Conservation (phyloP, 2,329 filamentous ascomycete species). For the Fusarium newnesense region DNA sequence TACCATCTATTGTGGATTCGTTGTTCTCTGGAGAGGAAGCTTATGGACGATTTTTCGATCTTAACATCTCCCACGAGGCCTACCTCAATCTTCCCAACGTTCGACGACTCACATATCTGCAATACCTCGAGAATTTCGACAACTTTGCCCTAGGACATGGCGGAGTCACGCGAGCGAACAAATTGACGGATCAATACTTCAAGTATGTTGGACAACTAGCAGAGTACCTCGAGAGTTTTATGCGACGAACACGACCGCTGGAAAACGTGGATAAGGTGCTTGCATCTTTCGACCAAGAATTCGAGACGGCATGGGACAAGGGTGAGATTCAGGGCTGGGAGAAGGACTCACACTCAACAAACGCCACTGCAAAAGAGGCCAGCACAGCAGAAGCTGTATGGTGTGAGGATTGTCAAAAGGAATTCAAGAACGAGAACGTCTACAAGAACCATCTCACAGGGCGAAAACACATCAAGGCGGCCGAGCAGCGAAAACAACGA, state of each 20-base stretch:
- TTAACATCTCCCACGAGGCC: constrained; percentile 84
- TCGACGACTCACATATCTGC: constrained; percentile 87
- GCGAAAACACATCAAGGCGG: constrained; percentile 92
- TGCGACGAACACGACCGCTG: constrained; percentile 84
- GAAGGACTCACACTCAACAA: constrained; percentile 59
- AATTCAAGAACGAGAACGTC: constrained; percentile 95
- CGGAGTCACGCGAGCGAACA: constrained; percentile 81
- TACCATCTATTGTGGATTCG: constrained; percentile 79
- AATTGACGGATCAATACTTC: constrained; percentile 93
- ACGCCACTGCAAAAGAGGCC: constrained; percentile 40
- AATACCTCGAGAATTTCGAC: constrained; percentile 94
- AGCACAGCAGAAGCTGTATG: constrained; percentile 74
- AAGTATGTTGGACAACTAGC: constrained; percentile 84
- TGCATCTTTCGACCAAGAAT: constrained; percentile 80
- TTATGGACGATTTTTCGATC: constrained; percentile 91
- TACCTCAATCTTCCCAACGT: constrained; percentile 90
- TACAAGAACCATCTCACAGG: constrained; percentile 90
- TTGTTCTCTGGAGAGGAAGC: constrained; percentile 97
- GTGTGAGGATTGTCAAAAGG: constrained; percentile 92
- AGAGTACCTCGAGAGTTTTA: constrained; percentile 87
- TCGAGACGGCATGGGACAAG: constrained; percentile 83
- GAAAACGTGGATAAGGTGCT: constrained; percentile 87
- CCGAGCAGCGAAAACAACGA: constrained; percentile 69
- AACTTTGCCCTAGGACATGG: constrained; percentile 79
- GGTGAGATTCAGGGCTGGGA: constrained; percentile 85